These are phyloP conservation scores for Trichosporon sp. DNA, from an alignment of 1,284 basidiomycete species.

Conservation along the genomic window DNA sequence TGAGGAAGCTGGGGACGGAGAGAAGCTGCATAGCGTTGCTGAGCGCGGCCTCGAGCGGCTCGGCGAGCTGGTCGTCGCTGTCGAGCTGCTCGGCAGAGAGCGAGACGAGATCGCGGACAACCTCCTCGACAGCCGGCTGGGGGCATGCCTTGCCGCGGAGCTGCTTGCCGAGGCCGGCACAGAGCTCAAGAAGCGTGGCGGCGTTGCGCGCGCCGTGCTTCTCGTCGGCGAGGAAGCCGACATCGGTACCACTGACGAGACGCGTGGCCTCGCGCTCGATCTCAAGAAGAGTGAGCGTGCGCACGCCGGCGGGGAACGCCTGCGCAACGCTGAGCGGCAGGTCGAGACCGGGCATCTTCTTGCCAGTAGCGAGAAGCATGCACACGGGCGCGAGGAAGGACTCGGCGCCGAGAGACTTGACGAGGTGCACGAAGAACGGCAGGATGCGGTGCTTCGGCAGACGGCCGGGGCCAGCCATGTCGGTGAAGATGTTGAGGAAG, in stretches of 20 bases:
- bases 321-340: conserved; percentile 64
- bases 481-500: conserved; percentile 57
- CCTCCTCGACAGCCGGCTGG: conserved; percentile 40
- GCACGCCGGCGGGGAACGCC: conserved; percentile 64
- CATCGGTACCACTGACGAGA: conserved; percentile 57
- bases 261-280: conserved; percentile 68
- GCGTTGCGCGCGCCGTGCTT: conserved; percentile 16
- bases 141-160: conserved; percentile 44
- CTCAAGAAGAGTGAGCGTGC: conserved; percentile 65
- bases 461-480: conserved; percentile 52
- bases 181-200: conserved; percentile 63
- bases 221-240: conserved; percentile 47
- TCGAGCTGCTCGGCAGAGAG: conserved; percentile 34
- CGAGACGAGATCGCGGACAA: conserved; percentile 48
- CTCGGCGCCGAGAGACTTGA: conserved; percentile 75
- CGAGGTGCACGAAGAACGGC: conserved; percentile 84
- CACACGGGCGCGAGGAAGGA: conserved; percentile 82
- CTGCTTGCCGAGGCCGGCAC: conserved; percentile 53
- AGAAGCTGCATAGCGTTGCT: conserved; percentile 54
- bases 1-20: conserved; percentile 66
- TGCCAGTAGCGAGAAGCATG: conserved; percentile 80
- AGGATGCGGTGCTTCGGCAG: conserved; percentile 56
- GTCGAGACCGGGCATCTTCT: conserved; percentile 60
- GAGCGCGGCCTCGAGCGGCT: conserved; percentile 41
- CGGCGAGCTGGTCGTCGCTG: conserved; percentile 33